Conservation (phyloP, 2,329 filamentous ascomycete species). For the Xylaria digitata region DNA sequence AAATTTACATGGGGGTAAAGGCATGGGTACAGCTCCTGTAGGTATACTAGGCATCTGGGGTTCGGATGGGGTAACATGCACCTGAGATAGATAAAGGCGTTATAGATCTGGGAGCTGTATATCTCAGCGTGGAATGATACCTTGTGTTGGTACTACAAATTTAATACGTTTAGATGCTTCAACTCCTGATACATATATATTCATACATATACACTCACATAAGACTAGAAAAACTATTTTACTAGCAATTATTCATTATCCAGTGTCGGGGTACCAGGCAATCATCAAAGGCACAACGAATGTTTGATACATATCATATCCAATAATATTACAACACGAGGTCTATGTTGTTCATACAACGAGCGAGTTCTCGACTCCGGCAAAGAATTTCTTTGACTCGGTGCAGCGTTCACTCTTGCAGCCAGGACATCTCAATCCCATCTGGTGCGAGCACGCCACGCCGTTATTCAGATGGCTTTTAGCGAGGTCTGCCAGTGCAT, state of each 20-base stretch:
- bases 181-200: conserved; percentile 8
- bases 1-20: neutral
- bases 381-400: conserved; percentile 78
- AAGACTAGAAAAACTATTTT: neutral
- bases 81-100: too few species aligned
- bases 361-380: conserved; percentile 49
- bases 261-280: neutral
- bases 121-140: too few species aligned
- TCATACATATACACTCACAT: conserved; percentile 4
- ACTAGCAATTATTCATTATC: neutral
- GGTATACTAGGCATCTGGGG: too few species aligned
- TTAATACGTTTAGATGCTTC: too few species aligned
- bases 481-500: conserved; percentile 88
- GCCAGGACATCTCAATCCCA: conserved; percentile 90
- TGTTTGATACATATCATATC: neutral
- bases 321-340: conserved; percentile 10
- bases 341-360: conserved; percentile 37
- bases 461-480: conserved; percentile 80
- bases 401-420: conserved; percentile 90
- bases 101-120: too few species aligned
- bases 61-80: too few species aligned
- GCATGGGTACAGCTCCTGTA: neutral
- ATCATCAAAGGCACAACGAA: neutral
- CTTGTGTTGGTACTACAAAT: too few species aligned
- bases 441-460: conserved; percentile 78